Conservation (phyloP, 768 basidiomycete genomes). For the Pisolithus tinctorius region DNA sequence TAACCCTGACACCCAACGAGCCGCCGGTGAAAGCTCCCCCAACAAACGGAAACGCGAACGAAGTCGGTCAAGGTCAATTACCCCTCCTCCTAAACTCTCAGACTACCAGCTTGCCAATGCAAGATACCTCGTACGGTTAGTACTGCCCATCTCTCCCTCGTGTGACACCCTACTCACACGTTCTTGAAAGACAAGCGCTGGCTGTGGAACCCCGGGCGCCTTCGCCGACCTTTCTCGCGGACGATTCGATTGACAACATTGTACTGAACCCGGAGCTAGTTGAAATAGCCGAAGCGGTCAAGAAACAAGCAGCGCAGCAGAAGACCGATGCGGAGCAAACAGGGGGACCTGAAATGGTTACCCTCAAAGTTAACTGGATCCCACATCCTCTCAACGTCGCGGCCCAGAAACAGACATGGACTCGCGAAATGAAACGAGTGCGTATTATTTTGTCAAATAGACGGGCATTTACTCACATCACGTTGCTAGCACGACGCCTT, state of each 20-base stretch:
- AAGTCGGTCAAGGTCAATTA: conserved; percentile 66
- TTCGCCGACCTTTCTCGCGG: conserved; percentile 38
- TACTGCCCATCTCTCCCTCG: background rate
- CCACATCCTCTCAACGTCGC: conserved; percentile 51
- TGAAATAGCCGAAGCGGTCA: conserved; percentile 41
- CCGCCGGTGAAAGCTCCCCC: conserved; percentile 17
- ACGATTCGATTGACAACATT: conserved; percentile 44
- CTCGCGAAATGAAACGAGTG: conserved; percentile 56
- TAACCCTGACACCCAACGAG: conserved; percentile 7
- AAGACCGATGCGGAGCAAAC: conserved; percentile 17
- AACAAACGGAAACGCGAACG: conserved; percentile 42
- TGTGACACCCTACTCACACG: conserved; percentile 2
- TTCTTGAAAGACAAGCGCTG: conserved; percentile 39
- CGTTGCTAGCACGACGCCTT: conserved; percentile 55
- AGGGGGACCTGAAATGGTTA: conserved; percentile 34
- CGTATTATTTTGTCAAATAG: conserved; percentile 11
- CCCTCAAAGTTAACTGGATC: conserved; percentile 55
- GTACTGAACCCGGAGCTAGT: conserved; percentile 58
- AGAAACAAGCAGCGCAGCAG: conserved; percentile 21
- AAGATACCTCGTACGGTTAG: conserved; percentile 55
- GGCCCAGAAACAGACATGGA: conserved; percentile 37
- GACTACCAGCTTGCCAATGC: conserved; percentile 49
- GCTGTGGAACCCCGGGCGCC: conserved; percentile 33
- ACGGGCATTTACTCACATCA: background rate
- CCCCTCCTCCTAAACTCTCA: conserved; percentile 64